Evolutionary conservation across 768 basidiomycete genomes (phyloP).

Genomic region (Dictyophora rubrovolvata): DNA sequence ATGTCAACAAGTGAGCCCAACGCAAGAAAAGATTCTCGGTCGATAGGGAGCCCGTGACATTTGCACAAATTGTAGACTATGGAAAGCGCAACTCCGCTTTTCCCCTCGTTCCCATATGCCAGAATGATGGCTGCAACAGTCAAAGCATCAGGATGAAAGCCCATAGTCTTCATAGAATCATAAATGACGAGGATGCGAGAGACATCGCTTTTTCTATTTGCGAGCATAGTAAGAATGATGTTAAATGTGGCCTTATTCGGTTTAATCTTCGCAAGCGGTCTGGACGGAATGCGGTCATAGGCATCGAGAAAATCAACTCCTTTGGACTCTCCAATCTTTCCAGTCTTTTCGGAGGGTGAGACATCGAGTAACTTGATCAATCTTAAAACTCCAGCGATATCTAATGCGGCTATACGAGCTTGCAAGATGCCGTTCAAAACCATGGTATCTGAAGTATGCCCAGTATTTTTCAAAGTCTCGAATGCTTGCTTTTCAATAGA

Average conservation of each 20-base stretch:
- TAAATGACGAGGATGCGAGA: slow-evolving; percentile 36
- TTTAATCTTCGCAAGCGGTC: background rate
- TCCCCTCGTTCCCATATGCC: slow-evolving; percentile 39
- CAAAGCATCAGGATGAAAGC: slow-evolving; percentile 35
- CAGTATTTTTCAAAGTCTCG: slow-evolving; percentile 33
- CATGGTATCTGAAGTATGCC: slow-evolving; percentile 31
- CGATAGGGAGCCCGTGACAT: slow-evolving; percentile 14
- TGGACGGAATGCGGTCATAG: background rate
- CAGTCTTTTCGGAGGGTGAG: background rate
- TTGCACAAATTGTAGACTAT: slow-evolving; percentile 40
- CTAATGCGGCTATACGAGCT: slow-evolving; percentile 44
- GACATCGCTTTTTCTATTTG: slow-evolving; percentile 37
- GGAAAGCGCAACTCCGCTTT: slow-evolving; percentile 39
- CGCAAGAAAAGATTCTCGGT: slow-evolving; percentile 13
- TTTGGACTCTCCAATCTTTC: background rate
- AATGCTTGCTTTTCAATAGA: slow-evolving; percentile 45
- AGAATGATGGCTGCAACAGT: slow-evolving; percentile 46
- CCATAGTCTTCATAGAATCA: slow-evolving; percentile 31
- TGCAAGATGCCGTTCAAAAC: slow-evolving; percentile 65
- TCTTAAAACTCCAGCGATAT: slow-evolving; percentile 32
- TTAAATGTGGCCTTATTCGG: slow-evolving; percentile 51
- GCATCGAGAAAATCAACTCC: background rate
- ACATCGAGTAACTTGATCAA: slow-evolving; percentile 28
- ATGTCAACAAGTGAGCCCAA: slow-evolving; percentile 19
- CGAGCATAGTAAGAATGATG: slow-evolving; percentile 43